Evolutionary conservation across 345 rosid species (phyloP).

Genomic region (Cardamine occulta): DNA sequence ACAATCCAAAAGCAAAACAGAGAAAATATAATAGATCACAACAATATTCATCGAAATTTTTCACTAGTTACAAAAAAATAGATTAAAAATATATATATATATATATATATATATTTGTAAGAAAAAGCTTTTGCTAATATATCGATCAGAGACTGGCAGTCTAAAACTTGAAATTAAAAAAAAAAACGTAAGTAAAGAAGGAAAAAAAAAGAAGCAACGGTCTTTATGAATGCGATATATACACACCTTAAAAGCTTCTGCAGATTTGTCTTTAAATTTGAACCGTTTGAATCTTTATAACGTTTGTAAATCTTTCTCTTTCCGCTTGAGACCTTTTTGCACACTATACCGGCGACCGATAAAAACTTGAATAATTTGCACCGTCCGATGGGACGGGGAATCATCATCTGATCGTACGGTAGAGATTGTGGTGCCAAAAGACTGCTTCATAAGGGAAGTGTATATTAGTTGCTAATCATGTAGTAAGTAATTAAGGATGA

Average conservation of each 20-base stretch:
- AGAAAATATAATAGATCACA: conserved; percentile 29
- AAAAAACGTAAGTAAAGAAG: conserved; percentile 49
- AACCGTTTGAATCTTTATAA: conserved; percentile 35
- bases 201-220: conserved; percentile 54
- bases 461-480: background rate
- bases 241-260: conserved; percentile 50
- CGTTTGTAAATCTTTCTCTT: conserved; percentile 13
- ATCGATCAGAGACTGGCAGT: background rate
- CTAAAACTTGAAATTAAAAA: conserved; percentile 34
- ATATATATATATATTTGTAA: background rate
- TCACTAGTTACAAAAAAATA: background rate
- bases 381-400: conserved; percentile 23
- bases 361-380: conserved; percentile 4
- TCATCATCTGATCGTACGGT: conserved; percentile 4
- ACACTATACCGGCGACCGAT: background rate
- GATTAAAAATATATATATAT: background rate
- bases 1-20: conserved; percentile 53
- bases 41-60: conserved; percentile 18
- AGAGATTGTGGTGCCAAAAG: background rate
- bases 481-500: background rate
- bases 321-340: background rate
- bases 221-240: conserved; percentile 28
- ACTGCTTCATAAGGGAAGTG: background rate
- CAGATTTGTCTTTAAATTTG: conserved; percentile 49
- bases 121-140: background rate